phyloP scores from a whole-genome alignment of 192 early-diverging fungal genomes.

The Cladochytrium replicatum region DNA sequence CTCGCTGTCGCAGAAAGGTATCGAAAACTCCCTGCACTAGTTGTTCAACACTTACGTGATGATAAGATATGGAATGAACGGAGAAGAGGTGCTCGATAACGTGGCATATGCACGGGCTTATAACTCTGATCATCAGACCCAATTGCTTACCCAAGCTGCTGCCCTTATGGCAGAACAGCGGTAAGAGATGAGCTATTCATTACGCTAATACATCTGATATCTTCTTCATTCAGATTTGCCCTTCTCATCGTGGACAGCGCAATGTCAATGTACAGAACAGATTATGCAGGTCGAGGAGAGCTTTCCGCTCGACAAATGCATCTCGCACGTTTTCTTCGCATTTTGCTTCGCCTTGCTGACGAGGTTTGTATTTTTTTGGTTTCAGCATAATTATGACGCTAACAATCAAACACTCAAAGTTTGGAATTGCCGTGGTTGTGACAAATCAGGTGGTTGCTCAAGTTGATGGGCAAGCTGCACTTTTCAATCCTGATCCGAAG shows the following conservation, averaged over 20 bases:
- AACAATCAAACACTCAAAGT: conserved; percentile 35
- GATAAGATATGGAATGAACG: conserved; percentile 52
- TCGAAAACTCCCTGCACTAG: not conserved
- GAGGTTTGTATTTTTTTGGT: conserved; percentile 44
- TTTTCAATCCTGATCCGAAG: conserved; percentile 84
- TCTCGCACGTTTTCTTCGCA: conserved; percentile 78
- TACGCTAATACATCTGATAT: conserved; percentile 1
- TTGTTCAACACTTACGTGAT: conserved; percentile 1
- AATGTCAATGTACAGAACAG: conserved; percentile 91
- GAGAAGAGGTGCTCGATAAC: conserved; percentile 84
- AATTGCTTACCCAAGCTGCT: conserved; percentile 72
- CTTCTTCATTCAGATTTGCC: conserved; percentile 48
- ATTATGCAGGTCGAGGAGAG: conserved; percentile 91
- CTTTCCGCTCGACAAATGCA: conserved; percentile 92
- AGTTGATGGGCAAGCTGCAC: conserved; percentile 76
- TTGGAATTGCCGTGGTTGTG: conserved; percentile 93
- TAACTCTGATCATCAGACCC: conserved; percentile 90
- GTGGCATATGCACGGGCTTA: conserved; percentile 90
- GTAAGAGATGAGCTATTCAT: conserved; percentile 13
- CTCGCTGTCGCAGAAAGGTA: conserved; percentile 77
- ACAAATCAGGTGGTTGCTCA: conserved; percentile 97
- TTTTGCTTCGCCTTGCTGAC: conserved; percentile 78
- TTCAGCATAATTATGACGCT: not conserved
- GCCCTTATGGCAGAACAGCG: conserved; percentile 82
- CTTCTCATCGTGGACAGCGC: conserved; percentile 87